Percentiles rank a stretch among this genome's conserved stretches.
These are phyloP conservation scores for Alternaria solani DNA, from an alignment of 2,329 filamentous ascomycete species.

Conservation along the genomic window DNA sequence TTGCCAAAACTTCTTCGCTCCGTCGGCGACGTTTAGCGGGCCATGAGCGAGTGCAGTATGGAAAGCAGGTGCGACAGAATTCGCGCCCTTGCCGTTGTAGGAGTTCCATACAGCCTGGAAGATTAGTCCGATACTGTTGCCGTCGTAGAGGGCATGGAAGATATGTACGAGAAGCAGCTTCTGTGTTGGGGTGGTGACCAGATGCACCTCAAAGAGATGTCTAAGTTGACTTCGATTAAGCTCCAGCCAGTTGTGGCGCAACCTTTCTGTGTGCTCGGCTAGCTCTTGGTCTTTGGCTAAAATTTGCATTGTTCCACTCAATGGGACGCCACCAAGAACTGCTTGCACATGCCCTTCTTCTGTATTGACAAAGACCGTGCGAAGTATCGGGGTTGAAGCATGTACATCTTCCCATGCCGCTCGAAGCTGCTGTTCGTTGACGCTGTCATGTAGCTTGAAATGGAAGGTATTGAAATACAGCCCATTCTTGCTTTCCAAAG, in stretches of 20 bases:
- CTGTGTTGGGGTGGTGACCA: constrained; percentile 46
- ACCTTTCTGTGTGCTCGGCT: constrained; percentile 38
- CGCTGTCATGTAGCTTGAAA: constrained; percentile 60
- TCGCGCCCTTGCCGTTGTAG: constrained; percentile 54
- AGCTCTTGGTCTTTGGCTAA: constrained; percentile 35
- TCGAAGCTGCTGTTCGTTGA: constrained; percentile 61
- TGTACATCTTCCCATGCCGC: constrained; percentile 67
- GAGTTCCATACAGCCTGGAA: constrained; percentile 64
- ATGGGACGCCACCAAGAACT: constrained; percentile 59
- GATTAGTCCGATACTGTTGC: constrained; percentile 75
- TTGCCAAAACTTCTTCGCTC: constrained; percentile 72
- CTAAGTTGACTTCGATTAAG: constrained; percentile 60
- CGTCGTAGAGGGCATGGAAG: constrained; percentile 90
- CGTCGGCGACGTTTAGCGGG: constrained; percentile 64
- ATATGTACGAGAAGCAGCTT: constrained; percentile 69
- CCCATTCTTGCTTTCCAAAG: constrained; percentile 63
- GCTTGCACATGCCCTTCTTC: constrained; percentile 80
- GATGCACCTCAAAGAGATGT: constrained; percentile 62
- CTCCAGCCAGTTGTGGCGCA: constrained; percentile 62
- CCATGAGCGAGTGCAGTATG: constrained; percentile 73
- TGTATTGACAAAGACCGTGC: constrained; percentile 76
- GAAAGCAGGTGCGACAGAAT: constrained; percentile 63
- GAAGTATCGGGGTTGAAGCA: constrained; percentile 67
- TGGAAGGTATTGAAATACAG: constrained; percentile 82
- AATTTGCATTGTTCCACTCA: constrained; percentile 21